Evolutionary conservation across 2,329 filamentous ascomycete genomes (phyloP).

Genomic region (Fusarium nematophilum): DNA sequence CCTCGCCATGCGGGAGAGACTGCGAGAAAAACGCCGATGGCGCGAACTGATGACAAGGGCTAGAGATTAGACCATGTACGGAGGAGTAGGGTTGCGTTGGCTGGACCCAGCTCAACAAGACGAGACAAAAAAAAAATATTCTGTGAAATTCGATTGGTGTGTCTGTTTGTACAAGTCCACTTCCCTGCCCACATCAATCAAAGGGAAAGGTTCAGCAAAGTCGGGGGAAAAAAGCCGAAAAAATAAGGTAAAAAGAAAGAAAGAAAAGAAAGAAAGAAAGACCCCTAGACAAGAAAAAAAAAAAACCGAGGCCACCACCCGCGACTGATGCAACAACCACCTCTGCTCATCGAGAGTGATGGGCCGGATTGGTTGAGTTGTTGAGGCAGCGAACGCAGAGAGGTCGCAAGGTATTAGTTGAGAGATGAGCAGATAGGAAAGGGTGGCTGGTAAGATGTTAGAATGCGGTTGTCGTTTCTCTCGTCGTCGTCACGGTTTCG

Average conservation of each 20-base stretch:
- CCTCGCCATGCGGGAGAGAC: constrained; percentile 16
- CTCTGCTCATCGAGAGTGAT: constrained; percentile 3
- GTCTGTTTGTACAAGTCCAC: constrained; percentile 44
- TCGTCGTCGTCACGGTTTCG: constrained; percentile 26
- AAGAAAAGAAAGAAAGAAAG: constrained; percentile 19
- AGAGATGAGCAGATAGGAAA: background rate
- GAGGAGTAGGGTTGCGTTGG: constrained; percentile 35
- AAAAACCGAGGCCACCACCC: constrained; percentile 10
- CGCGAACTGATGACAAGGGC: constrained; percentile 31
- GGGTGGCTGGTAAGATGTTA: constrained; percentile 6
- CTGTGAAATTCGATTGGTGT: constrained; percentile 46
- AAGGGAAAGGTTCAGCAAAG: constrained; percentile 23
- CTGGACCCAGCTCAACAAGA: constrained; percentile 31
- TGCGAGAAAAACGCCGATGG: constrained; percentile 11
- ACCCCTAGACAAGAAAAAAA: constrained; percentile 12
- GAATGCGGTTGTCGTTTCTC: constrained; percentile 12
- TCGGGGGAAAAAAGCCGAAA: constrained; percentile 10
- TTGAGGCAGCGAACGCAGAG: constrained; percentile 9
- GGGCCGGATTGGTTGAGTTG: constrained; percentile 2
- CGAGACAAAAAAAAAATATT: constrained; percentile 26
- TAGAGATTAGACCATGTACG: constrained; percentile 39
- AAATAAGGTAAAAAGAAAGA: constrained; percentile 7
- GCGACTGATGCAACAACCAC: constrained; percentile 15
- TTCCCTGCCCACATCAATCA: constrained; percentile 41
- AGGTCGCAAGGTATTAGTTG: constrained; percentile 20